Evolutionary conservation across 805 yeast species (phyloP).

Genomic region (Lipomyces spencermartinsiae): DNA sequence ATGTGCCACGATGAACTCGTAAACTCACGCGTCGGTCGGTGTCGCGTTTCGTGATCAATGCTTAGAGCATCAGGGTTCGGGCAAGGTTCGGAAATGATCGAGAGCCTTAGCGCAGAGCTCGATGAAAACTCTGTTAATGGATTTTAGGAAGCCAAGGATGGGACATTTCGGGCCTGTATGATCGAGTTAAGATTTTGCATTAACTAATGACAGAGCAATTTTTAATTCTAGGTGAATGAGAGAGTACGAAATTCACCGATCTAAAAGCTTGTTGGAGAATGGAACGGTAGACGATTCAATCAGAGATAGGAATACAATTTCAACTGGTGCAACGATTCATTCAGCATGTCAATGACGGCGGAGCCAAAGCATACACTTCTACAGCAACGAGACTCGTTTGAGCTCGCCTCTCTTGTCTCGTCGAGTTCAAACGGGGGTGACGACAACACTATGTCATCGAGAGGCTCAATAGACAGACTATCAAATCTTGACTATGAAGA

Average conservation of each 20-base stretch:
- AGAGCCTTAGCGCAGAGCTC: too few relatives aligned
- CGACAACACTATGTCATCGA: conserved; percentile 26
- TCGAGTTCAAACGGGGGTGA: conserved; percentile 29
- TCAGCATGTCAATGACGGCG: not conserved
- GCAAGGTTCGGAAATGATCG: too few relatives aligned
- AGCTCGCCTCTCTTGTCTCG: conserved; percentile 46
- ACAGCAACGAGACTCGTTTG: conserved; percentile 42
- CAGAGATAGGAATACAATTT: not conserved
- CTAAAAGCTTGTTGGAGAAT: not conserved
- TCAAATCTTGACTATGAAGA: conserved; percentile 39
- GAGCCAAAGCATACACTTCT: not conserved
- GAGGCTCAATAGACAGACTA: conserved; percentile 34
- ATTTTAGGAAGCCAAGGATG: too few relatives aligned
- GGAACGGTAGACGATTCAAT: not conserved
- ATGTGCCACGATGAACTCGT: not conserved
- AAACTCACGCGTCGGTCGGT: too few relatives aligned
- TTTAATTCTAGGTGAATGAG: not conserved
- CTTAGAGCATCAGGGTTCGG: too few relatives aligned
- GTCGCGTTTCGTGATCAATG: too few relatives aligned
- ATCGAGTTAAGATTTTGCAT: too few relatives aligned
- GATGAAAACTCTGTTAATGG: too few relatives aligned
- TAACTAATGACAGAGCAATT: not conserved
- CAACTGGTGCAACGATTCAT: not conserved
- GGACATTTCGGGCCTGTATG: too few relatives aligned
- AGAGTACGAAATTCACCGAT: not conserved